Evolutionary conservation across 139 green algal genomes (phyloP), one percentile per base, ranked within the genome.

Genomic region (Coelastrella sp.): DNA sequence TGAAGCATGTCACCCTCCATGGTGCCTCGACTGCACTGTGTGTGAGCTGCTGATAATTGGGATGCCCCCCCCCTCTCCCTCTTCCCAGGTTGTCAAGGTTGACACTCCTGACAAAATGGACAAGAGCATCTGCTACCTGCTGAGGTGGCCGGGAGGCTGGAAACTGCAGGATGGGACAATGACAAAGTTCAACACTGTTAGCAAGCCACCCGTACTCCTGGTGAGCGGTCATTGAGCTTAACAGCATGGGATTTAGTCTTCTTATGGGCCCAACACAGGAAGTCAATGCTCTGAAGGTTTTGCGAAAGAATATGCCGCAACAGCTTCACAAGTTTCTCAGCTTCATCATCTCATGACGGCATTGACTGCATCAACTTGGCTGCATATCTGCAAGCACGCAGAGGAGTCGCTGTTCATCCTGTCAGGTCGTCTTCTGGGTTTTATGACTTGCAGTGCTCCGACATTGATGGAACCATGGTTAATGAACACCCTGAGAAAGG

Each of bases 401-500:
- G 35, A 49, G 35, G 35, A 49, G 35, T 49, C 35, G 35, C 35
- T 49, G 19, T 75, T 19, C 66, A 19, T 75, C 4, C 3, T 75
- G 66, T 20, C 66, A 75, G 1, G 1, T 19, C 66, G 19, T 82
- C 12, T 60, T 12, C 12, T 63, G 49, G 8, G 3, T 22, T 24
- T 82, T 17, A 10, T 82, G 35, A 49, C 35, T 78, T 59, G 88
- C 90, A 95, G 92, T 93, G 95, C 24, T 93, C 87, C 19, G 96
- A 98, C 84, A 87, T 98, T 58, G 96, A 98, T 78, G 96, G 96
- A 49, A 98, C 96, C 6, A 96, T 98, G 95, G 95, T 98, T 24
- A 95, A 94, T 11, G 87, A 96, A 14, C 56, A 78, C 10, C 35
- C 35, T 15, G 75, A 79, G 60, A 74, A 66, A 7, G 56, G 79